phyloP scores from a whole-genome alignment of 495 filamentous ascomycete species.

The Aspergillus indologenus region DNA sequence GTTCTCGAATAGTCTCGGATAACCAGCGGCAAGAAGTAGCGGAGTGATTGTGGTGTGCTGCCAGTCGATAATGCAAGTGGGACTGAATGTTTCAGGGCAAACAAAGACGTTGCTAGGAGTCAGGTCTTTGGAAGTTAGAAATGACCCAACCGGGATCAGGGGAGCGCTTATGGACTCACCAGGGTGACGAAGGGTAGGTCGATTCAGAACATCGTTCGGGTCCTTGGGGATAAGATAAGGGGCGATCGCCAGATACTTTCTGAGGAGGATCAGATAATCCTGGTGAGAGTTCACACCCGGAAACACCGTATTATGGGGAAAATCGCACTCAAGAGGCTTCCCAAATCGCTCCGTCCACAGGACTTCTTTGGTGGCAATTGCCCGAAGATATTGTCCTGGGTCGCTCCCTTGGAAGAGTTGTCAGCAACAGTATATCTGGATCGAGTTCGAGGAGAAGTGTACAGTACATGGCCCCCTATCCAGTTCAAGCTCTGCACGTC shows the following conservation, averaged over 20 bases:
- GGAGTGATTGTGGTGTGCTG: slow-evolving; percentile 24
- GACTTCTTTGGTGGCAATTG: slow-evolving; percentile 17
- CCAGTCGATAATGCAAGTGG: slow-evolving; percentile 28
- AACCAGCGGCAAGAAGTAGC: slow-evolving; percentile 21
- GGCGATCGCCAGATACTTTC: slow-evolving; percentile 20
- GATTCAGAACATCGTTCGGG: slow-evolving; percentile 8
- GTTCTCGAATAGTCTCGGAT: slow-evolving; percentile 23
- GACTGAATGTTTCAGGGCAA: slow-evolving; percentile 17
- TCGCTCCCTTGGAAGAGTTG: slow-evolving; percentile 5
- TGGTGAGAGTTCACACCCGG: slow-evolving; percentile 18
- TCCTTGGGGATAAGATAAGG: slow-evolving; percentile 21
- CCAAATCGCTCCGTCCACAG: slow-evolving; percentile 18
- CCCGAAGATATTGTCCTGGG: slow-evolving; percentile 5
- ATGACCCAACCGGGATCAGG: not conserved
- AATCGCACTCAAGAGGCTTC: slow-evolving; percentile 19
- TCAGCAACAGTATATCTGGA: no score
- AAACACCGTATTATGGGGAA: slow-evolving; percentile 23
- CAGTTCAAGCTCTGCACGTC: slow-evolving; percentile 4
- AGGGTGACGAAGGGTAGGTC: slow-evolving; percentile 21
- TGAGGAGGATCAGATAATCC: slow-evolving; percentile 18
- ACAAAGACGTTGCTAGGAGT: slow-evolving; percentile 26
- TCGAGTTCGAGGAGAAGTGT: no score
- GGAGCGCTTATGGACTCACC: slow-evolving; percentile 7
- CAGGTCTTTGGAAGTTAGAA: slow-evolving; percentile 11
- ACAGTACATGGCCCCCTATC: slow-evolving; percentile 31